Percentiles rank a stretch among this genome's conserved stretches.
These are phyloP conservation scores for Thalia dealbata DNA, from an alignment of 176 grass and related monocot species.

Conservation along the genomic window DNA sequence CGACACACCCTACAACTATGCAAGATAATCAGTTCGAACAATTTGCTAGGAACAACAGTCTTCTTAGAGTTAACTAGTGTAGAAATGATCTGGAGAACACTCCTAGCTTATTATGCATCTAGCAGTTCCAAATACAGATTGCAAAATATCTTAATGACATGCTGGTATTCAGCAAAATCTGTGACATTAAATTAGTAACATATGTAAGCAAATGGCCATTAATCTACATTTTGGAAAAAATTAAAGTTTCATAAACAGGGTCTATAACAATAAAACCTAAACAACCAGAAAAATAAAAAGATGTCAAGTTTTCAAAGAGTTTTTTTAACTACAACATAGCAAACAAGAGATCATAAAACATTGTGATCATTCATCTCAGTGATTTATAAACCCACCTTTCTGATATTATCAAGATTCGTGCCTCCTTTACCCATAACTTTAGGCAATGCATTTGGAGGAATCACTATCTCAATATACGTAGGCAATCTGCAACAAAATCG, in stretches of 20 bases:
- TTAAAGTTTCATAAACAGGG: neutral
- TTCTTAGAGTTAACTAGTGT: neutral
- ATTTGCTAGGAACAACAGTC: neutral
- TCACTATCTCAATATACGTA: constrained; percentile 56
- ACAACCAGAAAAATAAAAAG: neutral
- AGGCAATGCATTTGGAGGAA: constrained; percentile 55
- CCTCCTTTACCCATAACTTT: constrained; percentile 97
- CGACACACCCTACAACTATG: neutral
- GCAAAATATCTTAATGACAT: neutral
- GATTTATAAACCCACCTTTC: constrained; percentile 60
- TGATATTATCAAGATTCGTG: constrained; percentile 87
- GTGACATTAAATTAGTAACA: no score
- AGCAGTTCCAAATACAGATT: neutral
- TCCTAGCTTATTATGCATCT: neutral
- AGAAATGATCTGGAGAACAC: neutral
- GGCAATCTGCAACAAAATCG: constrained; percentile 25
- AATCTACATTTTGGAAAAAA: no score
- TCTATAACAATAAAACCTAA: neutral
- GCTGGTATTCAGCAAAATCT: no score
- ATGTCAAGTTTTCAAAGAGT: neutral
- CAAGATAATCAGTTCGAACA: neutral
- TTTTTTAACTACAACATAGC: constrained; percentile 3
- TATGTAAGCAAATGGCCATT: no score
- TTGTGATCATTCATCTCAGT: neutral
- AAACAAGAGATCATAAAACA: neutral